A percentile compares a stretch with the other conserved stretches of the same genome.
These are phyloP conservation scores for Solanum microdontum DNA, from an alignment of 257 asterid genomes.

Conservation along the genomic window DNA sequence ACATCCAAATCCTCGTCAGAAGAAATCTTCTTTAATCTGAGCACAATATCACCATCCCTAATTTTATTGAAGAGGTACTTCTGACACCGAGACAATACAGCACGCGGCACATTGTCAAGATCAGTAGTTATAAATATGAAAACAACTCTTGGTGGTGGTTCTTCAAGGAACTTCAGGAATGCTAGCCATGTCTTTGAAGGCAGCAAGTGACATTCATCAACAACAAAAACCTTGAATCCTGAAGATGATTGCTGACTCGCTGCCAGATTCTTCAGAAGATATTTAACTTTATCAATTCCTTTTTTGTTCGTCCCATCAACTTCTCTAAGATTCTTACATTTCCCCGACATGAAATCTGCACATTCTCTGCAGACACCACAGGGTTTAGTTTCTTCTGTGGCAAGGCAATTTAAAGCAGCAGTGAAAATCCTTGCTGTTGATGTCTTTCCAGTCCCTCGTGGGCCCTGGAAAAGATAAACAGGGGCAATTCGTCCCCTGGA, in stretches of 20 bases:
- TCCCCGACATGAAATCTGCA: slow-evolving; percentile 59
- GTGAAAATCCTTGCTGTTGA: slow-evolving; percentile 77
- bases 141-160: slow-evolving; percentile 55
- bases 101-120: slow-evolving; percentile 66
- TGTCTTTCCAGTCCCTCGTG: slow-evolving; percentile 94
- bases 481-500: slow-evolving; percentile 70
- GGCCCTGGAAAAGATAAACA: slow-evolving; percentile 88
- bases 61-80: slow-evolving; percentile 75
- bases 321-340: slow-evolving; percentile 49
- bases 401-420: slow-evolving; percentile 86
- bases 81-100: slow-evolving; percentile 81
- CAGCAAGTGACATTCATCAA: slow-evolving; percentile 83
- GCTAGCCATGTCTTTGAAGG: slow-evolving; percentile 83
- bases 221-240: slow-evolving; percentile 52
- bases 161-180: slow-evolving; percentile 70
- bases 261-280: slow-evolving; percentile 42
- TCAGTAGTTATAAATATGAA: slow-evolving; percentile 72
- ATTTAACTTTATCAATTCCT: slow-evolving; percentile 46
- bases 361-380: slow-evolving; percentile 92
- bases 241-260: slow-evolving; percentile 24
- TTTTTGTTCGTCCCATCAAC: slow-evolving; percentile 65
- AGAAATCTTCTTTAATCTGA: slow-evolving; percentile 61
- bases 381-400: slow-evolving; percentile 68
- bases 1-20: slow-evolving; percentile 58
- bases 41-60: slow-evolving; percentile 56